Evolutionary conservation across 1,139 yeast species (phyloP).

Genomic region (Spencermartinsiella ligniputridi): DNA sequence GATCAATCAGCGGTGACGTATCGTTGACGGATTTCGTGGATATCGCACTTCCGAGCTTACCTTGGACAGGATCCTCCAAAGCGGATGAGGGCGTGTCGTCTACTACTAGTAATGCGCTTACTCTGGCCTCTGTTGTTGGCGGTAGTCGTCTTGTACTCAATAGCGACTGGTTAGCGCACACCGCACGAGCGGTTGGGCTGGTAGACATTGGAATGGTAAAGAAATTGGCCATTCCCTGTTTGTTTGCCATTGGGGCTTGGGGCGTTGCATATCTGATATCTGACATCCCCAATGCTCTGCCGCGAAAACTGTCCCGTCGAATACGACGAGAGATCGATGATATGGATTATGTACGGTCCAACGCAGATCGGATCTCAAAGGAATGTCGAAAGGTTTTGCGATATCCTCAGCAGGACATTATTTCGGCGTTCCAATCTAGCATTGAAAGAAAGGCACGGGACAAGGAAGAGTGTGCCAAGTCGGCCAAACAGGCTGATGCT

Average conservation of each 20-base stretch:
- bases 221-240: slow-evolving; percentile 44
- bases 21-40: slow-evolving; percentile 72
- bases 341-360: slow-evolving; percentile 71
- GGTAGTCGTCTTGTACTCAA: slow-evolving; percentile 30
- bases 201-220: slow-evolving; percentile 24
- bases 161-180: slow-evolving; percentile 26
- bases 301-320: slow-evolving; percentile 74
- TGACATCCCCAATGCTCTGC: slow-evolving; percentile 87
- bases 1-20: slow-evolving; percentile 55
- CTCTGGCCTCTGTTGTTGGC: slow-evolving; percentile 39
- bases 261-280: slow-evolving; percentile 62
- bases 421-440: slow-evolving; percentile 66
- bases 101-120: slow-evolving; percentile 37
- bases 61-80: slow-evolving; percentile 14
- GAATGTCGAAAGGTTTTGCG: slow-evolving; percentile 80
- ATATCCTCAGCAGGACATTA: slow-evolving; percentile 80
- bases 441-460: slow-evolving; percentile 61
- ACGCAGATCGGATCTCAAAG: slow-evolving; percentile 71
- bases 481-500: slow-evolving; percentile 51
- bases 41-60: slow-evolving; percentile 25
- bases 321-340: slow-evolving; percentile 57
- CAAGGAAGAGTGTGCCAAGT: slow-evolving; percentile 52
- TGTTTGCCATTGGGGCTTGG: slow-evolving; percentile 51
- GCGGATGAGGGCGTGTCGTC: slow-evolving; percentile 16
- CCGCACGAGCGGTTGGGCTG: slow-evolving; percentile 24